Evolutionary conservation across 2,329 filamentous ascomycete species (phyloP), one percentile per base, ranked within the genome.

Genomic region (Aspergillus aculeatus): DNA sequence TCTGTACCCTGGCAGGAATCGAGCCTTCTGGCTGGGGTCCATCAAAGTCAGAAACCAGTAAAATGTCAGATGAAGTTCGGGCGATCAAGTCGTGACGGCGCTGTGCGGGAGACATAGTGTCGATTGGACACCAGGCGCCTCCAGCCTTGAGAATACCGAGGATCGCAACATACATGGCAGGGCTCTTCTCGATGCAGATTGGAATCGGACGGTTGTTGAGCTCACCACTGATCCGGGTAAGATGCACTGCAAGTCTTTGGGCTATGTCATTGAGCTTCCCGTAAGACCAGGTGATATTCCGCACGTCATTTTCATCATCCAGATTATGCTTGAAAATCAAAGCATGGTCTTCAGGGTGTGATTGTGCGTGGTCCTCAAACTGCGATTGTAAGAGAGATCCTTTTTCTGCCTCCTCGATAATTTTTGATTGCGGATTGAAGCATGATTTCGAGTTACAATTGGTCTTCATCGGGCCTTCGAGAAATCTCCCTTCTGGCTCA

Each of bases 81-180:
- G 69, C 69, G 35, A 79, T 74, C 3, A 78, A 68, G 26, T 75
- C 73, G 50, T 74, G 75, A n/a, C 74, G 74, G 49, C 76, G 68
- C 54, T 73, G 73, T 11, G 71, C 32, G 16, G 76, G 76, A 19
- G 74, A 77, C 5, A 73, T 73, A 10, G 74, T 69, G 61, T 79
- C 77, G 29, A 79, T 74, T 0, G 77, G 75, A 59, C 73, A 78
- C 71, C 74, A 79, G 1, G 76, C 77, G 21, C 67, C 74, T 1
- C 79, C 78, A 29, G 77, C 73, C 59, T 80, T 80, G 51, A 81
- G 63, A 24, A 77, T 72, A 29, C 71, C 78, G 6, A 80, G 64
- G 24, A 80, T 75, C n/a, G 77, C 70, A 19, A 79, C 69, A 57
- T 78, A 78, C 16, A 71, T 38, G 10, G 73, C 71, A 3, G 74